These are phyloP conservation scores for Colletotrichum karsti DNA, from an alignment of 2,329 filamentous ascomycete species.

Conservation along the genomic window DNA sequence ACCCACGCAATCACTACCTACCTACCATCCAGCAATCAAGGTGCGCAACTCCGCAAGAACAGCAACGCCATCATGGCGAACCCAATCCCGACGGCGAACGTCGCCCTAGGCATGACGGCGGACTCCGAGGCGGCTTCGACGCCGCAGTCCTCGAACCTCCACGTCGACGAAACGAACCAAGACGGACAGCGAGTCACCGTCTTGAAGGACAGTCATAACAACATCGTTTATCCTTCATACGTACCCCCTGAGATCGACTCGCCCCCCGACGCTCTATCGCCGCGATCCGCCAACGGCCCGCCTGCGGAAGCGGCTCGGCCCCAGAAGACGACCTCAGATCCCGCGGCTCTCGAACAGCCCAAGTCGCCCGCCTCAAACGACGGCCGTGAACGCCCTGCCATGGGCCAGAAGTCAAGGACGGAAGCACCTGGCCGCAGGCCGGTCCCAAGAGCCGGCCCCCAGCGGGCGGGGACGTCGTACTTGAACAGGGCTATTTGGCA, in stretches of 20 bases:
- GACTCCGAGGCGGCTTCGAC: slow-evolving; percentile 19
- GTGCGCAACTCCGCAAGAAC: neutral
- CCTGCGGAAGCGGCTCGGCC: neutral
- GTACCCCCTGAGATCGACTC: slow-evolving; percentile 40
- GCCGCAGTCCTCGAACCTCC: slow-evolving; percentile 31
- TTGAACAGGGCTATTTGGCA: slow-evolving; percentile 37
- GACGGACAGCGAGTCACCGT: slow-evolving; percentile 38
- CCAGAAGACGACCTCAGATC: slow-evolving; percentile 26
- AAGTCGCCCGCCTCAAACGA: neutral
- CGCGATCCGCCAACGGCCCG: neutral
- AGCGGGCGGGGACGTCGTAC: slow-evolving; percentile 38
- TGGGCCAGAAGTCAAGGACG: slow-evolving; percentile 33
- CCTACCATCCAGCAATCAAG: neutral
- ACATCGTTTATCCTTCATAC: slow-evolving; percentile 40
- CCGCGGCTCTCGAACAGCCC: slow-evolving; percentile 3
- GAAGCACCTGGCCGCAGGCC: no score
- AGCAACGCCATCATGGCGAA: slow-evolving; percentile 22
- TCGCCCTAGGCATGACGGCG: slow-evolving; percentile 11
- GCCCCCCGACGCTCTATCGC: neutral
- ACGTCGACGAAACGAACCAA: slow-evolving; percentile 35
- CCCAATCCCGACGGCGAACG: slow-evolving; percentile 3
- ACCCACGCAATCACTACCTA: neutral
- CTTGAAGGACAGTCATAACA: slow-evolving; percentile 39
- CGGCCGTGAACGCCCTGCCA: slow-evolving; percentile 19
- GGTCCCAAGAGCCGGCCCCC: slow-evolving; percentile 26